phyloP scores from a whole-genome alignment of 2,329 filamentous ascomycete species.

The Aureobasidium sp. region DNA sequence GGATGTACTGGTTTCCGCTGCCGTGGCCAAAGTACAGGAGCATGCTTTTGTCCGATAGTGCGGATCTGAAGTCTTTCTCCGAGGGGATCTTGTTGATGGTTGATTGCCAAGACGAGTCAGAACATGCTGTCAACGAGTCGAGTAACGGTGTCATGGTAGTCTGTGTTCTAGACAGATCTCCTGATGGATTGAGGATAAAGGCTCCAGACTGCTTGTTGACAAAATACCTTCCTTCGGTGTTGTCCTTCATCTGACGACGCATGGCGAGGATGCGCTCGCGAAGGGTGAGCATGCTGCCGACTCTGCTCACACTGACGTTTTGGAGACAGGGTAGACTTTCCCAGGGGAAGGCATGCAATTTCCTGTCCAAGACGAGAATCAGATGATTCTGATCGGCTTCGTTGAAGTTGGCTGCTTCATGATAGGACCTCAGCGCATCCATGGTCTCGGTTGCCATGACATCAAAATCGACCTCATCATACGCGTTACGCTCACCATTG shows the following conservation, averaged over 20 bases:
- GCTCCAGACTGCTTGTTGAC: conserved; percentile 50
- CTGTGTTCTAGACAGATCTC: conserved; percentile 74
- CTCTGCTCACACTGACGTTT: conserved; percentile 68
- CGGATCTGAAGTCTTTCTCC: conserved; percentile 66
- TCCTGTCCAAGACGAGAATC: conserved; percentile 83
- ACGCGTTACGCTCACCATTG: conserved; percentile 89
- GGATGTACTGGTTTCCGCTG: conserved; percentile 88
- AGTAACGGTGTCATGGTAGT: conserved; percentile 62
- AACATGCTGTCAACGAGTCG: conserved; percentile 27
- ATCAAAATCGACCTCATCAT: conserved; percentile 96
- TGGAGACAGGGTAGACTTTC: conserved; percentile 85
- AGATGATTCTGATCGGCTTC: conserved; percentile 51
- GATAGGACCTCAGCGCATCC: conserved; percentile 74
- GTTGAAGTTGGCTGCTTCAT: conserved; percentile 40
- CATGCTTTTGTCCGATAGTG: conserved; percentile 58
- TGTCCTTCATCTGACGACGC: conserved; percentile 21
- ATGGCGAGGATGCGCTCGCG: conserved; percentile 61
- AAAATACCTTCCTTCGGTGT: conserved; percentile 27
- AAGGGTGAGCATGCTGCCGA: conserved; percentile 78
- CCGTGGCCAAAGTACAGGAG: conserved; percentile 95
- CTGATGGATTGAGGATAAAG: conserved; percentile 83
- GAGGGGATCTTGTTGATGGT: conserved; percentile 61
- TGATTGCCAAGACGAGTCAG: conserved; percentile 49
- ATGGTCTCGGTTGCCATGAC: conserved; percentile 78
- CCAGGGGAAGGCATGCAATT: conserved; percentile 88